These are phyloP conservation scores for Globisporangium radiosum DNA, from an alignment of 352 stramenopile species.

Conservation along the genomic window DNA sequence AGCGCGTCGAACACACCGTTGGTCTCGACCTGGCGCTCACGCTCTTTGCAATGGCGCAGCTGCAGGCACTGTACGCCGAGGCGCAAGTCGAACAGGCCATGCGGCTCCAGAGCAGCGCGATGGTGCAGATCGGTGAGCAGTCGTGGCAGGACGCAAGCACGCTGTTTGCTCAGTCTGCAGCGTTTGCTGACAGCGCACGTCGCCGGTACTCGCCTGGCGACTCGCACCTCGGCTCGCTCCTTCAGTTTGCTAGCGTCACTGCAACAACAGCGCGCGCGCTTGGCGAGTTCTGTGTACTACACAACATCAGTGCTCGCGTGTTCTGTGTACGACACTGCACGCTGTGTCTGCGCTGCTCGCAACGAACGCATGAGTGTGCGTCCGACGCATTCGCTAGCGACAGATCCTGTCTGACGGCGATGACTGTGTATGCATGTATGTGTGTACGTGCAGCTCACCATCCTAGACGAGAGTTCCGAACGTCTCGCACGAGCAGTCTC, in stretches of 20 bases:
- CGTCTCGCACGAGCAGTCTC: slow-evolving; percentile 27
- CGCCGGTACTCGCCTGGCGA: background rate
- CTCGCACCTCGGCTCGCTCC: slow-evolving; percentile 1
- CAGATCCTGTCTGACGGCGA: background rate
- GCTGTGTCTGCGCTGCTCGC: too few relatives aligned
- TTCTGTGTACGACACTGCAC: slow-evolving; percentile 4
- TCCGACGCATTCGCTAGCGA: too few relatives aligned
- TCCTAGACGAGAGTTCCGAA: slow-evolving; percentile 33
- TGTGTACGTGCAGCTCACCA: slow-evolving; percentile 22
- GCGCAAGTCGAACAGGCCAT: slow-evolving; percentile 15
- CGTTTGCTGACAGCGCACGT: slow-evolving; percentile 5
- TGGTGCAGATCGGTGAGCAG: slow-evolving; percentile 25
- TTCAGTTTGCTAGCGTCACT: slow-evolving; percentile 4
- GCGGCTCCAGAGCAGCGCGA: slow-evolving; percentile 2
- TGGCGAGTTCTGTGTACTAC: slow-evolving; percentile 17
- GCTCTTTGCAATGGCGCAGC: slow-evolving; percentile 28
- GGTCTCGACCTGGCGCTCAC: slow-evolving; percentile 32
- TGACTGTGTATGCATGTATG: background rate
- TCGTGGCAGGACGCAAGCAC: slow-evolving; percentile 22
- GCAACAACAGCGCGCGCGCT: slow-evolving; percentile 5
- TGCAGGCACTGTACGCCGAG: slow-evolving; percentile 26
- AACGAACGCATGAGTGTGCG: too few relatives aligned
- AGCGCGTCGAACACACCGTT: slow-evolving; percentile 15
- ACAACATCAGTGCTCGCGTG: slow-evolving; percentile 18
- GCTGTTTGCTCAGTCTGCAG: slow-evolving; percentile 18